Conservation (phyloP, 768 basidiomycete genomes). For the Suillus placidus region DNA sequence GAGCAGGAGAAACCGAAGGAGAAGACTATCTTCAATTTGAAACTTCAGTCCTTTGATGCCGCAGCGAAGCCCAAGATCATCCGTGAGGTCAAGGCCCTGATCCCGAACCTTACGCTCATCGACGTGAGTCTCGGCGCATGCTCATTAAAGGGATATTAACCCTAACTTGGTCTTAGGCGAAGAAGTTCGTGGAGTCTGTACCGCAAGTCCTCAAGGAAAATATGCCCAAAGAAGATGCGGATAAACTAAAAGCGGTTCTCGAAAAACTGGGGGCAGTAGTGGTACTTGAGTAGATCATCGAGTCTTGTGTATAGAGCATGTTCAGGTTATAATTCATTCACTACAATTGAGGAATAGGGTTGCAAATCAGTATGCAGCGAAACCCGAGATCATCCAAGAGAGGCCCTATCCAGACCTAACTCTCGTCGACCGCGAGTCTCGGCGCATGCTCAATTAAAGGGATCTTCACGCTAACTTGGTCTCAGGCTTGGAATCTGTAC, state of each 20-base stretch:
- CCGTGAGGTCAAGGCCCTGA: conserved; percentile 93
- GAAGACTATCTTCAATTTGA: conserved; percentile 97
- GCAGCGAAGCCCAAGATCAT: conserved; percentile 95
- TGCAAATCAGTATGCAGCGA: conserved; percentile 47
- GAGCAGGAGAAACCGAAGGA: conserved; percentile 92
- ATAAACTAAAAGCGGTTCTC: conserved; percentile 92
- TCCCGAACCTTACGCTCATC: conserved; percentile 95
- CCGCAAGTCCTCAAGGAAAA: conserved; percentile 95
- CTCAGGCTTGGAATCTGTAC: conserved; percentile 93
- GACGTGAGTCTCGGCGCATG: conserved; percentile 63
- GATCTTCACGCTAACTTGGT: conserved; percentile 6
- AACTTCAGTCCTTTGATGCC: conserved; percentile 92
- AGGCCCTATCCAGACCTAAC: conserved; percentile 92
- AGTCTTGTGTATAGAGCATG: conserved; percentile 18
- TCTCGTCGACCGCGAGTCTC: conserved; percentile 82
- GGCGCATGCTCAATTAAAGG: not conserved
- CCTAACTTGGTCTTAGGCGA: conserved; percentile 62
- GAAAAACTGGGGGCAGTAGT: conserved; percentile 88
- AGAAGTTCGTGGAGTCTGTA: conserved; percentile 97
- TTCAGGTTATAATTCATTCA: conserved; percentile 18
- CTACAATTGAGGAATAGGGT: conserved; percentile 19
- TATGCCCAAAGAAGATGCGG: conserved; percentile 94
- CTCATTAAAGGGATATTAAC: conserved; percentile 7
- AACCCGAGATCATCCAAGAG: conserved; percentile 97
- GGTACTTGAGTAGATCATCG: conserved; percentile 66